Evolutionary conservation across 202 grass and related monocot species (phyloP).

Genomic region (Schoenoplectus tabernaemontani): DNA sequence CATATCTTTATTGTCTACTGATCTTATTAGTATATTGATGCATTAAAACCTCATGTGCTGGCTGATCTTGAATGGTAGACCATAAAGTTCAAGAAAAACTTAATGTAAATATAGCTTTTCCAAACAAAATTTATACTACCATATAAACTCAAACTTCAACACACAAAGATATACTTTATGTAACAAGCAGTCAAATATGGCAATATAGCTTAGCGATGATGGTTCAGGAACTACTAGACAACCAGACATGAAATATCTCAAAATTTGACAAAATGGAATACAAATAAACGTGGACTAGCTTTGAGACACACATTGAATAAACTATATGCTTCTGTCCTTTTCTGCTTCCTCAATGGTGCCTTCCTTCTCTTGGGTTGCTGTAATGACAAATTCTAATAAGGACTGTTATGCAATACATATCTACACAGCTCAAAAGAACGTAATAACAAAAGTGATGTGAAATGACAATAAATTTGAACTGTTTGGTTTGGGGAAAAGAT

Average conservation of each 20-base stretch:
- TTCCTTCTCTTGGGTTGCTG: background rate
- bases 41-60: background rate
- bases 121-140: too few species aligned
- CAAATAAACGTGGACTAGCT: background rate
- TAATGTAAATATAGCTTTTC: background rate
- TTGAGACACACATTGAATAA: background rate
- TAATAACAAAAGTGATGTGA: conserved; percentile 4
- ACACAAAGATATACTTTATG: background rate
- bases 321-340: background rate
- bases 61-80: background rate
- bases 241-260: background rate
- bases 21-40: background rate
- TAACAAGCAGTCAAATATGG: background rate
- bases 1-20: background rate
- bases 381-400: conserved; percentile 4
- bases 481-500: background rate
- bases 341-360: background rate
- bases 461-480: background rate
- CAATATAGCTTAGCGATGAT: background rate
- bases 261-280: background rate
- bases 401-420: background rate
- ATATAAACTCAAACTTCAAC: background rate
- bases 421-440: background rate
- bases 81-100: background rate
- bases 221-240: background rate